Percentiles rank a stretch among this genome's conserved stretches.
Evolutionary conservation across 768 basidiomycete genomes (phyloP).

Genomic region (Hygrophoropsis aurantiaca): DNA sequence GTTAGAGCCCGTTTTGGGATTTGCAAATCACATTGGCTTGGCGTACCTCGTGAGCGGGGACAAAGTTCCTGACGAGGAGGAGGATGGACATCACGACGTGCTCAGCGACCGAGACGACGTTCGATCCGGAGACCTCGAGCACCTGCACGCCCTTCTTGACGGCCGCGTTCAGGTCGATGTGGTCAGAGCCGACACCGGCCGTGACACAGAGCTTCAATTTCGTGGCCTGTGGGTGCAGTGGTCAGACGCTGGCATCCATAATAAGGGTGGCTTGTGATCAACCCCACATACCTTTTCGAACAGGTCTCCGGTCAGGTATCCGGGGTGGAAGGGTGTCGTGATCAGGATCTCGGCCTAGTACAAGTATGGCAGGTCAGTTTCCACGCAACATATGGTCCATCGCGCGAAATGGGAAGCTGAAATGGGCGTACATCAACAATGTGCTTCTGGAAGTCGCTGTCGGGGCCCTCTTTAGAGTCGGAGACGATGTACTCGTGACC

Average conservation of each 20-base stretch:
- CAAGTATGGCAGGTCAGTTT: constrained; percentile 8
- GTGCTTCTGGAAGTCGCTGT: constrained; percentile 82
- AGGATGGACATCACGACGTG: constrained; percentile 91
- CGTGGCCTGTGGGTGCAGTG: constrained; percentile 54
- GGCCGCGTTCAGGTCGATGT: constrained; percentile 86
- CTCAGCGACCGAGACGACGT: constrained; percentile 90
- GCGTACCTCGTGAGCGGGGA: constrained; percentile 78
- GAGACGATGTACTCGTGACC: constrained; percentile 81
- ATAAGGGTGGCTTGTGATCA: not conserved
- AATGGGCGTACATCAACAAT: constrained; percentile 63
- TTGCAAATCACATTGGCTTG: not conserved
- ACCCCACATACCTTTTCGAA: constrained; percentile 61
- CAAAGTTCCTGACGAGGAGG: constrained; percentile 86
- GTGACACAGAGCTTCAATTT: constrained; percentile 90
- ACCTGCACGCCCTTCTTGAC: constrained; percentile 81
- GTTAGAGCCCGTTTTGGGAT: not conserved
- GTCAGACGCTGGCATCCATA: constrained; percentile 6
- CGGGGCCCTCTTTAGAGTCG: constrained; percentile 79
- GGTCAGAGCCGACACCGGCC: constrained; percentile 89
- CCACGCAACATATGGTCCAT: no score
- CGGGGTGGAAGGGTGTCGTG: constrained; percentile 86
- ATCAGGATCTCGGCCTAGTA: constrained; percentile 78
- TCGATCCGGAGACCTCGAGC: constrained; percentile 85
- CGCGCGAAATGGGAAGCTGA: constrained; percentile 1
- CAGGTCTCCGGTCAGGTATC: constrained; percentile 75